Evolutionary conservation across 768 basidiomycete species (phyloP), one percentile per base, ranked within the genome.

Genomic region (Macrolepiota fuliginosa): DNA sequence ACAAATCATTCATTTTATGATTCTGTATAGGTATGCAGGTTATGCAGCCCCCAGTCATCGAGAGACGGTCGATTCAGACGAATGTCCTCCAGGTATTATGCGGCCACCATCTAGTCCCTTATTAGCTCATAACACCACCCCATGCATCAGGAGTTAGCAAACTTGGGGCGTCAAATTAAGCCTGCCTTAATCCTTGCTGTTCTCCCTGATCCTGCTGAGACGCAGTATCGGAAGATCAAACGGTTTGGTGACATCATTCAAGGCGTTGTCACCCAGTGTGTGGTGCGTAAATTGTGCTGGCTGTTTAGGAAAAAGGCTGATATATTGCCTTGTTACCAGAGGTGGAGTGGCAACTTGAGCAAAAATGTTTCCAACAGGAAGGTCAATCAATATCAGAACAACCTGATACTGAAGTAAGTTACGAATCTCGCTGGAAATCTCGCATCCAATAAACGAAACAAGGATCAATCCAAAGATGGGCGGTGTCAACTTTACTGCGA

Each of bases 191-290:
- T 76, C 25, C 46, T 76, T 22, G 70, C 67, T 19, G 66, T 77
- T 29, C 66, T 77, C 5, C 71, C 69, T 1, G 74, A 76, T 9
- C 67, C 67, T 15, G 74, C 70, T 19, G 64, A 69, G 7, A 65
- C 67, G 0, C 55, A 69, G 4, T 76, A 77, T 51, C 64, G 63
- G 3, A 62, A 63, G 17, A 68, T 75, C n/a, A 77, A 77, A 56
- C 61, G 71, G 19, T 74, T 68, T 51, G 68, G 72, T 5, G 62
- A 68, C 79, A 84, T 72, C 77, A 81, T 54, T 73, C 77, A 24
- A 17, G 88, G 89, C 9, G 79, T 88, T 1, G 79, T 81, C 0
- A 89, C 88, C 0, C 88, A 90, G 51, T 89, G 89, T 67, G 65
- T 90, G 54, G 86, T 86, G 71, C 74, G 78, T 10, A 56, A 32